Evolutionary conservation across 169 alveolate genomes (phyloP), one percentile per base, ranked within the genome.

Genomic region (Cryptosporidium meleagridis): DNA sequence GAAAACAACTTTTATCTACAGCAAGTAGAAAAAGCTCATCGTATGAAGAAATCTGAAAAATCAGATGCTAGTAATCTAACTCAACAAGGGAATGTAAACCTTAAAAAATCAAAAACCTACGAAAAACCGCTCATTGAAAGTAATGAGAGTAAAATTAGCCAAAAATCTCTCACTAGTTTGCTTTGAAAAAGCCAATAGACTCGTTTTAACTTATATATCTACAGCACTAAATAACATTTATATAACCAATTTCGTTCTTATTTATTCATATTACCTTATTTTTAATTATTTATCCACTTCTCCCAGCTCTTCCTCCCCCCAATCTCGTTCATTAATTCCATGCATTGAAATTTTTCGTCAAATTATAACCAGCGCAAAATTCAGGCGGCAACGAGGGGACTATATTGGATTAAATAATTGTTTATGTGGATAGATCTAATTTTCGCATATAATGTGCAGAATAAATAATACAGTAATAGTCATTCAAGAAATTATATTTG

Each of bases 1-100:
- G 96, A 94, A 85, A 93, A 93, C 71, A 62, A 91, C 58, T 92
- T 92, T 73, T 94, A 87, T 70, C 62, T 91, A 23, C 93, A 92
- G 51, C 94, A 92, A 68, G 95, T 85, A 21, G 95, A 92, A 31
- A 91, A 89, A 55, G 87, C 84, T 16, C 84, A 70, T 21, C 41
- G 75, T 33, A 80, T 62, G 68, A 53, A 62, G 18, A 58, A 21
- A 7, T 23, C 21, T 1, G 67, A 44, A 44, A 70, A 70, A 48
- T 18, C 45, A 8, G 29, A 61, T 67, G 23, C 67, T 26, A 55
- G 2, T 55, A 10, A 26, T 26, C 12, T 3, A 26, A 0, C 67
- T 14, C 29, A 55, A 55, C 37, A 55, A 55, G 67, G 67, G 23
- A 55, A 55, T 1, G 29, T 21, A 44, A 26, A 62, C 35, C 1